Conservation (phyloP, 2,329 filamentous ascomycete genomes). For the Samsoniella hepiali region DNA sequence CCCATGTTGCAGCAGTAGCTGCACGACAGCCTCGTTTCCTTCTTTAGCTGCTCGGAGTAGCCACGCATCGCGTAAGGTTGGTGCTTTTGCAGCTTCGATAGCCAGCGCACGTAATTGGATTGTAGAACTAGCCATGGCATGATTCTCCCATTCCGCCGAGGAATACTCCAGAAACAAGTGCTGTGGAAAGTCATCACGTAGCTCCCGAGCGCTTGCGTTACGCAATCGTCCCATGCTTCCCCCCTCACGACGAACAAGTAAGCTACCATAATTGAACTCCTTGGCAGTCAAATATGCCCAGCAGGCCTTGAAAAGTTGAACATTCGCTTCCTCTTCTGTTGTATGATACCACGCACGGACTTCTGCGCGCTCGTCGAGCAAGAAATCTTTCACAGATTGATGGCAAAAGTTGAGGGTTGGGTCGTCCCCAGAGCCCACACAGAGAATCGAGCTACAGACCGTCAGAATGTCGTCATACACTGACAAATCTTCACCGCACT, state of each 20-base stretch:
- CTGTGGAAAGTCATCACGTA: not conserved
- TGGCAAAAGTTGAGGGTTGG: conserved; percentile 19
- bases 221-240: not conserved
- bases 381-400: conserved; percentile 20
- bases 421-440: not conserved
- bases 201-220: not conserved
- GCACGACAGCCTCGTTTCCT: not conserved
- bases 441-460: conserved; percentile 15
- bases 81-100: not conserved
- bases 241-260: not conserved
- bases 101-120: not conserved
- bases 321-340: conserved; percentile 9
- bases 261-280: not conserved
- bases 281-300: conserved; percentile 13
- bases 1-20: not conserved
- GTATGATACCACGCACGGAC: conserved; percentile 12
- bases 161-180: not conserved
- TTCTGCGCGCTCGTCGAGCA: not conserved
- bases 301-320: conserved; percentile 16
- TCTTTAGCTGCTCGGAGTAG: not conserved
- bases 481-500: conserved; percentile 8
- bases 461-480: conserved; percentile 16
- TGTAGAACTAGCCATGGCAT: not conserved
- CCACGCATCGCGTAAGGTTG: not conserved
- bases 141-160: not conserved